phyloP scores from a whole-genome alignment of 139 green algal species.

The Coelastrella sp. region DNA sequence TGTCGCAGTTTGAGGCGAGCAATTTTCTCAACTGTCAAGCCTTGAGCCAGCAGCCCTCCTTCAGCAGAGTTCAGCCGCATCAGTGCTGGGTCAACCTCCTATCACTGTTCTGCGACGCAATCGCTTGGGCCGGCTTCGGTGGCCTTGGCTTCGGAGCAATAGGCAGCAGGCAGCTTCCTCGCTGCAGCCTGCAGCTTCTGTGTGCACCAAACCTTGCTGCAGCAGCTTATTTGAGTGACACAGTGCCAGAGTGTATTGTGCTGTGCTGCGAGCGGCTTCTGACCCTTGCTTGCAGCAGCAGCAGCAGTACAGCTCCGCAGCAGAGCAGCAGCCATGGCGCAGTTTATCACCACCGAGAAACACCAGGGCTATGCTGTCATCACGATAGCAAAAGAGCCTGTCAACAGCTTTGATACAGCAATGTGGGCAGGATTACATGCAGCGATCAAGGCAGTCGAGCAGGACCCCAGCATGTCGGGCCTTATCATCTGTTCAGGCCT shows the following conservation, averaged over 20 bases:
- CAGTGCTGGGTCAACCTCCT: too few species aligned
- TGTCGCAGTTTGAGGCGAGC: too few species aligned
- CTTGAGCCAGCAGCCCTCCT: too few species aligned
- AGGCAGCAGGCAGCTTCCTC: too few species aligned
- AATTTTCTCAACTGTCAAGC: too few species aligned
- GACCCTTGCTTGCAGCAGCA: background rate
- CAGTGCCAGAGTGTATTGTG: background rate
- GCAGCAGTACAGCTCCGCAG: background rate
- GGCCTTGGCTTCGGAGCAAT: too few species aligned
- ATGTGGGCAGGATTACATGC: slow-evolving; percentile 59
- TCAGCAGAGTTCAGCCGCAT: too few species aligned
- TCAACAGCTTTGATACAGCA: slow-evolving; percentile 55
- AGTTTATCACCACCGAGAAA: slow-evolving; percentile 16
- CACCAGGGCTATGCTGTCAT: slow-evolving; percentile 44
- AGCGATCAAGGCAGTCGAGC: slow-evolving; percentile 68
- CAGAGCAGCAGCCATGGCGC: slow-evolving; percentile 5
- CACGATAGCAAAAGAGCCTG: slow-evolving; percentile 53
- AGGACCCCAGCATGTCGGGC: slow-evolving; percentile 64
- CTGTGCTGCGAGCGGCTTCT: background rate
- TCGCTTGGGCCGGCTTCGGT: too few species aligned
- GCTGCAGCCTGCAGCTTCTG: too few species aligned
- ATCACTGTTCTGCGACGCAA: too few species aligned
- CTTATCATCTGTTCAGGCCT: slow-evolving; percentile 83
- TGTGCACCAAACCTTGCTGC: too few species aligned
- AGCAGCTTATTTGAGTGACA: too few species aligned